phyloP scores from a whole-genome alignment of 176 grass and related monocot genomes.

The Chloris gayana region DNA sequence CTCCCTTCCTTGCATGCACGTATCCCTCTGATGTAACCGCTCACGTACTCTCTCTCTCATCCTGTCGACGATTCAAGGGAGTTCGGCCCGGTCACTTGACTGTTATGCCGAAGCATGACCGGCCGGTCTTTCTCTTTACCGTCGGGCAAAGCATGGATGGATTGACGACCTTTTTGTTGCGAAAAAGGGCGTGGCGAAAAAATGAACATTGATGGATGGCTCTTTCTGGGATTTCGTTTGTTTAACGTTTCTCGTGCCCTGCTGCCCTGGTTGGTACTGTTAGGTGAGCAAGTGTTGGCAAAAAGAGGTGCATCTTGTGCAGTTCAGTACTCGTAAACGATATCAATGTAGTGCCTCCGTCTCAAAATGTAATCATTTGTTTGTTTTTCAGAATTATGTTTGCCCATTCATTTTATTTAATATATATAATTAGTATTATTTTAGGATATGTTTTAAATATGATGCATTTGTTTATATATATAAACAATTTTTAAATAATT shows the following conservation, averaged over 20 bases:
- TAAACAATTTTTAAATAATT: too few species aligned
- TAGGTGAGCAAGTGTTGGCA: constrained; percentile 27
- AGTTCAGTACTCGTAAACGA: background rate
- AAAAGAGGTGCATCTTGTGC: constrained; percentile 29
- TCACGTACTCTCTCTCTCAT: constrained; percentile 12
- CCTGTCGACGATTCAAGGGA: constrained; percentile 12
- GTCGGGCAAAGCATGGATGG: constrained; percentile 17
- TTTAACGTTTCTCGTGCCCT: too few species aligned
- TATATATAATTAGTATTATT: too few species aligned
- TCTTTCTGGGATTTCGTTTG: constrained; percentile 18
- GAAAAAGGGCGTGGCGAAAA: background rate
- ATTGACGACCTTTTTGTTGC: background rate
- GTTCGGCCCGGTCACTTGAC: constrained; percentile 24
- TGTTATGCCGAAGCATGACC: constrained; percentile 23
- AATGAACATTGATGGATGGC: constrained; percentile 28
- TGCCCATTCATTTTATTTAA: too few species aligned
- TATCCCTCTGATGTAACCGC: constrained; percentile 35
- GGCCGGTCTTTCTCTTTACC: constrained; percentile 18
- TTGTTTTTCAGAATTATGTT: too few species aligned
- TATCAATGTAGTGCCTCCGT: too few species aligned
- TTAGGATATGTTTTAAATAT: too few species aligned
- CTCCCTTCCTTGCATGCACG: background rate
- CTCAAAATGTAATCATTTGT: too few species aligned
- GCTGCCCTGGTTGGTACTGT: background rate
- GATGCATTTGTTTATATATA: too few species aligned